These are phyloP conservation scores for Moniliophthora roreri DNA, from an alignment of 1,284 basidiomycete genomes.

Conservation along the genomic window DNA sequence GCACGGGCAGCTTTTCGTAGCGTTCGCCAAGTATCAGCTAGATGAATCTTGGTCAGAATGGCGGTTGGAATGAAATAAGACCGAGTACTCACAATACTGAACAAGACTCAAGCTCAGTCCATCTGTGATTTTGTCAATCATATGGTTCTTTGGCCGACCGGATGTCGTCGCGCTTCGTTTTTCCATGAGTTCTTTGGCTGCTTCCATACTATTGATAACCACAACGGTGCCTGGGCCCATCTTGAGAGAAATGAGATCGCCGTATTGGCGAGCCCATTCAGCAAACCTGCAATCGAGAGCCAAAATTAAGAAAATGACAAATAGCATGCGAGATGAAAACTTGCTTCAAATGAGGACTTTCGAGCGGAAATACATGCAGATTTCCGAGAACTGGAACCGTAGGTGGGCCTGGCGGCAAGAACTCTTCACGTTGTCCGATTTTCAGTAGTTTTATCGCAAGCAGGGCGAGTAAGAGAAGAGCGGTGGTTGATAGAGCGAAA, in stretches of 20 bases:
- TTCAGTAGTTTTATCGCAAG: conserved; percentile 2
- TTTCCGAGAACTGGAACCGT: conserved; percentile 31
- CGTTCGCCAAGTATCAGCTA: too few relatives aligned
- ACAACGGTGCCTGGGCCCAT: conserved; percentile 22
- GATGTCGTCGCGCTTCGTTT: conserved; percentile 21
- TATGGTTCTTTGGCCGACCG: conserved; percentile 22
- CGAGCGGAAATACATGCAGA: conserved; percentile 25
- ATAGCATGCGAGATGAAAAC: not conserved
- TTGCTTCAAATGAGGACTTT: conserved; percentile 18
- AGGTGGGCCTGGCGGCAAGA: conserved; percentile 32
- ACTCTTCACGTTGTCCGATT: conserved; percentile 18
- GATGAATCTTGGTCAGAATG: too few relatives aligned
- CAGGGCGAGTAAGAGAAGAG: too few relatives aligned
- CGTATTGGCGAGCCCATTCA: too few relatives aligned
- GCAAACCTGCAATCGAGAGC: conserved; percentile 24
- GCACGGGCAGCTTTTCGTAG: too few relatives aligned
- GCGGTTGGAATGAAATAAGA: too few relatives aligned
- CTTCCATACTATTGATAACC: conserved; percentile 22
- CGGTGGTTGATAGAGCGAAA: too few relatives aligned
- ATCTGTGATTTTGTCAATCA: conserved; percentile 15
- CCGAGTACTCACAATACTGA: conserved; percentile 4
- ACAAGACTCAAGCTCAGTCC: conserved; percentile 4
- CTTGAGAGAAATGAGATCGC: conserved; percentile 27
- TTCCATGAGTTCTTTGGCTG: conserved; percentile 26
- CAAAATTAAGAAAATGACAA: conserved; percentile 6